phyloP scores from a whole-genome alignment of 495 filamentous ascomycete genomes.

The Amorphotheca resinae region DNA sequence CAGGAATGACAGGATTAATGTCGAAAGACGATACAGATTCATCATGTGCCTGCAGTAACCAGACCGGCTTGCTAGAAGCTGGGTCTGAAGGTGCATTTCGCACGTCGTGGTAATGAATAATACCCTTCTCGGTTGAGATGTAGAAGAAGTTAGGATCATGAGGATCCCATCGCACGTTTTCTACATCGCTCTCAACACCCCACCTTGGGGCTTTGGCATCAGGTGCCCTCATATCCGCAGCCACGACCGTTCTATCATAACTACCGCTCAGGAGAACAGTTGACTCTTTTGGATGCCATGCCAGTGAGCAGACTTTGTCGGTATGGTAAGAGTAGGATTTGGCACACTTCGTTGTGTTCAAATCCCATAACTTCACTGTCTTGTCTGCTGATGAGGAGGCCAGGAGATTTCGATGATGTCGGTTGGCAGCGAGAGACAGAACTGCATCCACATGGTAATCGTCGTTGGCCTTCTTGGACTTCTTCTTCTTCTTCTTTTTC shows the following conservation, averaged over 20 bases:
- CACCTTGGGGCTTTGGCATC: constrained; percentile 65
- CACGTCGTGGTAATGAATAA: constrained; percentile 78
- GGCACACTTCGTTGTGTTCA: constrained; percentile 80
- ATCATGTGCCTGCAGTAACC: constrained; percentile 92
- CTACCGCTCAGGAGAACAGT: constrained; percentile 83
- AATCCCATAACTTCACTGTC: constrained; percentile 95
- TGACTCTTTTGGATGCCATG: constrained; percentile 81
- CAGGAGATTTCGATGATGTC: constrained; percentile 87
- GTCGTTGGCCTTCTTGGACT: constrained; percentile 74
- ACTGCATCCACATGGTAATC: constrained; percentile 92
- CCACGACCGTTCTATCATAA: constrained; percentile 87
- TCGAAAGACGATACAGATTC: constrained; percentile 91
- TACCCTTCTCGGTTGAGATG: constrained; percentile 81
- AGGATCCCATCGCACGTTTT: constrained; percentile 82
- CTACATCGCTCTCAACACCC: constrained; percentile 90
- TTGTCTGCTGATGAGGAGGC: constrained; percentile 92
- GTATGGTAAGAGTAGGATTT: constrained; percentile 87
- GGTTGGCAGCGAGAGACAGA: constrained; percentile 79
- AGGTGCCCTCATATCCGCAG: constrained; percentile 86
- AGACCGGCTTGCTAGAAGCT: constrained; percentile 65
- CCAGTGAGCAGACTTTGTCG: constrained; percentile 89
- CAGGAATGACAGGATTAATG: constrained; percentile 76
- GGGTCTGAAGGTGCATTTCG: constrained; percentile 57
- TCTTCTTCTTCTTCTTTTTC: constrained; percentile 77
- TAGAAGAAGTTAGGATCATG: constrained; percentile 91